Conservation (phyloP, 306 rosid species). For the Prunus mume region DNA sequence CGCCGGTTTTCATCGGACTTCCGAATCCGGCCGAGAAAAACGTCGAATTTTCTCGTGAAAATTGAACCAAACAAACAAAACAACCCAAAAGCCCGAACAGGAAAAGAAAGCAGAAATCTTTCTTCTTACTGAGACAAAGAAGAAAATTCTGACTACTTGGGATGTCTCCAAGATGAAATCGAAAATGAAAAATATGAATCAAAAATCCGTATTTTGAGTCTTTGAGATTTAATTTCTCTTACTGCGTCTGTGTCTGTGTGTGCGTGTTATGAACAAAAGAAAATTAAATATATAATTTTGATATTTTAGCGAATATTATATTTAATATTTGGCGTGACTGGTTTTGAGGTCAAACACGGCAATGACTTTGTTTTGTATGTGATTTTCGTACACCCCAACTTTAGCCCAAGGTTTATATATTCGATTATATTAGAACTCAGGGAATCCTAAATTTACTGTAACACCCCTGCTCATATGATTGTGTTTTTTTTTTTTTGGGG, state of each 20-base stretch:
- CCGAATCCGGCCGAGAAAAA: constrained; percentile 8
- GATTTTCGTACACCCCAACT: constrained; percentile 33
- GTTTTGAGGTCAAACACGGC: constrained; percentile 87
- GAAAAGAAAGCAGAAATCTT: constrained; percentile 1
- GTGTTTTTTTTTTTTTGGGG: too few species aligned
- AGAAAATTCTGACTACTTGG: not conserved
- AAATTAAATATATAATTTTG: not conserved
- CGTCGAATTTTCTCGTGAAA: constrained; percentile 5
- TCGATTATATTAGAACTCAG: not conserved
- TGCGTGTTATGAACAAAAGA: not conserved
- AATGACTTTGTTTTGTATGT: constrained; percentile 46
- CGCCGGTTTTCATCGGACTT: not conserved
- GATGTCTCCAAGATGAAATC: not conserved
- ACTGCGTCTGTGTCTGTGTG: not conserved
- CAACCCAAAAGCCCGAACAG: not conserved
- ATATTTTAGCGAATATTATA: not conserved
- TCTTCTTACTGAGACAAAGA: not conserved
- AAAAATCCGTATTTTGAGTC: constrained; percentile 9
- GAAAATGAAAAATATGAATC: not conserved
- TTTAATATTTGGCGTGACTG: not conserved
- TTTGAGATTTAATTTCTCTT: not conserved
- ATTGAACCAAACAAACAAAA: not conserved
- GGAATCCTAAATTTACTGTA: not conserved
- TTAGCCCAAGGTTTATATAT: not conserved
- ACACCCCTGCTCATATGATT: not conserved